Evolutionary conservation across 352 stramenopile genomes (phyloP).

Genomic region (Phytophthora parvispora): DNA sequence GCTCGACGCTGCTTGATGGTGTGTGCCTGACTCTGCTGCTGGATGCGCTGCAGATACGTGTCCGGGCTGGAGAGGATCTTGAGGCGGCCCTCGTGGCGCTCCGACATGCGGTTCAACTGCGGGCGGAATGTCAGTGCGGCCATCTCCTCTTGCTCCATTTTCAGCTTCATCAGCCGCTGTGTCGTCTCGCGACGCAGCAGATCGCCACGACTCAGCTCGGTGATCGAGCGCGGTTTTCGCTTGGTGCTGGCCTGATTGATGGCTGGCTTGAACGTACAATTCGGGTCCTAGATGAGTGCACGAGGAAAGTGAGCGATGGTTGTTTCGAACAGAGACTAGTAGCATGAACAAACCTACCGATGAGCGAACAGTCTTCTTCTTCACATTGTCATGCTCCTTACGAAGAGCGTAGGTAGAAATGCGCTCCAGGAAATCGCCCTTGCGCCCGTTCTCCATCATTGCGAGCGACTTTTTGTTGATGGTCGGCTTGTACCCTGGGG

Average conservation of each 20-base stretch:
- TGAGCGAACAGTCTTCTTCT: conserved; percentile 76
- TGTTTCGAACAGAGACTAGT: neutral
- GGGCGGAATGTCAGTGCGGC: conserved; percentile 81
- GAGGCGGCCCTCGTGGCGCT: conserved; percentile 75
- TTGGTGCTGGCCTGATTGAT: conserved; percentile 82
- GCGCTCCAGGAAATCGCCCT: conserved; percentile 85
- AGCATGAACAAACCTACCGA: conserved; percentile 39
- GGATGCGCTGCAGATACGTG: conserved; percentile 85
- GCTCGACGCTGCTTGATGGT: conserved; percentile 80
- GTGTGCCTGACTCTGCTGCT: conserved; percentile 81
- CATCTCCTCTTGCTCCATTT: conserved; percentile 92
- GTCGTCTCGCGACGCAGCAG: conserved; percentile 80
- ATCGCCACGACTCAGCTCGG: conserved; percentile 83
- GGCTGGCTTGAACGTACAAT: conserved; percentile 88
- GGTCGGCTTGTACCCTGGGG: conserved; percentile 64
- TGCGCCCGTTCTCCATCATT: conserved; percentile 86
- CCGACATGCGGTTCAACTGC: conserved; percentile 74
- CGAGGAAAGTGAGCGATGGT: neutral
- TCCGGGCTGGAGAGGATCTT: conserved; percentile 86
- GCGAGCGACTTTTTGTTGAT: conserved; percentile 87
- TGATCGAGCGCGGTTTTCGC: conserved; percentile 74
- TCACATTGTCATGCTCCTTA: conserved; percentile 84
- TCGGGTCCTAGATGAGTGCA: conserved; percentile 55
- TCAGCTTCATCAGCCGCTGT: conserved; percentile 87
- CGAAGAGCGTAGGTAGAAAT: conserved; percentile 81